These are phyloP conservation scores for Basipetospora chlamydospora DNA, from an alignment of 2,329 filamentous ascomycete species.

Conservation along the genomic window DNA sequence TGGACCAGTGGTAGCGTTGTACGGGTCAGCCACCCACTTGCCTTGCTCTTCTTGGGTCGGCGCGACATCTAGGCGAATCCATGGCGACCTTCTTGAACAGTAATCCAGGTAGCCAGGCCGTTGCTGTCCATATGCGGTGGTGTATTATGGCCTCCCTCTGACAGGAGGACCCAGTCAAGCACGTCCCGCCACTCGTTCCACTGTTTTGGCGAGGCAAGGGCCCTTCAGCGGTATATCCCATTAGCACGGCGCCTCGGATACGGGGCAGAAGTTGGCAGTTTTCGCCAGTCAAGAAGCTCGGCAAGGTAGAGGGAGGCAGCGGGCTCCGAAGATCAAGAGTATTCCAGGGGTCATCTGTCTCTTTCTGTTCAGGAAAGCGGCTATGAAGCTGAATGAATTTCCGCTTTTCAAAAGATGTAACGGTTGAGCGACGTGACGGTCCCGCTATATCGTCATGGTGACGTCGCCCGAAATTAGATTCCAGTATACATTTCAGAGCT, in stretches of 20 bases:
- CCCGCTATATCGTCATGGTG: no score
- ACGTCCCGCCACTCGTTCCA: conserved; percentile 20
- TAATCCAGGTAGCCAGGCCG: conserved; percentile 20
- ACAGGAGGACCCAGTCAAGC: conserved; percentile 17
- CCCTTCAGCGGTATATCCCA: conserved; percentile 4
- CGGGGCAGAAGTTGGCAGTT: conserved; percentile 7
- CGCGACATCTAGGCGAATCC: conserved; percentile 19
- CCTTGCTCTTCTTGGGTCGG: conserved; percentile 12
- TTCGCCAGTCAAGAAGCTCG: conserved; percentile 6
- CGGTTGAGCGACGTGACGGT: conserved; percentile 7
- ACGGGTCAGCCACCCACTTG: neutral
- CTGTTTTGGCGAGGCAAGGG: conserved; percentile 12
- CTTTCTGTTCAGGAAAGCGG: conserved; percentile 5
- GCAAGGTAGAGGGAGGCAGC: conserved; percentile 5
- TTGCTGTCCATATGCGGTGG: conserved; percentile 20
- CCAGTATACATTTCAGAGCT: no score
- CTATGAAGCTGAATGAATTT: conserved; percentile 7
- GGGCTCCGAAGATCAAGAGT: conserved; percentile 6
- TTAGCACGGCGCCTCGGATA: conserved; percentile 5
- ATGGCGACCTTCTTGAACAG: conserved; percentile 11
- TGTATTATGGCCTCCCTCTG: conserved; percentile 19
- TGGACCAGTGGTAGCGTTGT: conserved; percentile 5
- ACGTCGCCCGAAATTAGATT: no score
- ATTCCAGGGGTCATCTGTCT: conserved; percentile 7
- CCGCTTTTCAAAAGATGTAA: conserved; percentile 6